Base-by-base conservation (phyloP, 495 filamentous ascomycete species). In the Talaromyces adpressus region DNA sequence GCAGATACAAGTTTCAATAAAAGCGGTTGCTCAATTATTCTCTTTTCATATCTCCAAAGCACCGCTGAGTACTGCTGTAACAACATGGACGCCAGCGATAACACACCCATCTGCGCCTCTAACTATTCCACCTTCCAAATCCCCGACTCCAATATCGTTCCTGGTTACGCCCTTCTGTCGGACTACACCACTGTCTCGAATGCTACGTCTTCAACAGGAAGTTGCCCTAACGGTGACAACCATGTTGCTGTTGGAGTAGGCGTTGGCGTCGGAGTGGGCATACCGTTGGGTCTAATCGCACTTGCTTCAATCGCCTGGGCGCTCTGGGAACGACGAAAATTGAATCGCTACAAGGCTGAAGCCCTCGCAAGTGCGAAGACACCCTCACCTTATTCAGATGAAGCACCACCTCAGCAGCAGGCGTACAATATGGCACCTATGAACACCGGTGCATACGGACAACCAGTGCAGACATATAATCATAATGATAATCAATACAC, bases 61-160 rank as follows among this genome's bases (percentile, higher is more conserved):
- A 52, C 63, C 2, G 66, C 72, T 0, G 62, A 32, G 14, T 77
- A 75, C 61, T 77, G 74, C 67, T 74, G 71, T 64, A 70, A 69
- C 20, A 70, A 69, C 4, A 62, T 69, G 3, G 58, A 71, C 34
- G 63, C 20, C 36, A 58, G 65, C 18, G 63, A 63, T 18, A 18
- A 60, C 5, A 47, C 41, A 2, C 66, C 68, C 6, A 57, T 64
- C 25, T 76, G 74, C 51, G 64, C 65, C 16, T 54, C 65, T 34
- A 66, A 63, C 8, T 29, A 61, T 6, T 52, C 64, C 3, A 57
- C 63, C 45, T 75, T 77, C 64, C 29, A 54, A 23, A 23, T 77
- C 3, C 53, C 63, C 20, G 53, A 64, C 20, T 68, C 62, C 14
- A 49, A 62, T 0, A 49, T 69, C 6, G 30, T 77, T 16, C 12